A percentile compares a stretch with the other conserved stretches of the same genome.
Conservation (phyloP, 129 eudicot species). For the Solidago caesia region DNA sequence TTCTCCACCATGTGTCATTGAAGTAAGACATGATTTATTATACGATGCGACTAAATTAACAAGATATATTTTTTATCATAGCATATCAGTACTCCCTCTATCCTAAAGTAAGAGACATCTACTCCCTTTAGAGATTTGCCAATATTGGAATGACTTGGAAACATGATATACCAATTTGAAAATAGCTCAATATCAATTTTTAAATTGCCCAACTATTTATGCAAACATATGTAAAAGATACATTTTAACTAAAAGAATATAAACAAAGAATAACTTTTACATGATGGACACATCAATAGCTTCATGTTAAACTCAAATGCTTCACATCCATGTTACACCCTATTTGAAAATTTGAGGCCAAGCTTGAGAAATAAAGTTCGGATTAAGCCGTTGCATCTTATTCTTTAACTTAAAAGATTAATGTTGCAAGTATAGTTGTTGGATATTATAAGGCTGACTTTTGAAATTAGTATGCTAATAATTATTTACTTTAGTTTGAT, state of each 20-base stretch:
- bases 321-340: not conserved
- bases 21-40: no score
- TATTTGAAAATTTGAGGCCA: no score
- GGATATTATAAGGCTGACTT: not conserved
- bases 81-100: no score
- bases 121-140: no score
- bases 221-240: not conserved
- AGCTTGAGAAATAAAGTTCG: no score
- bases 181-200: constrained; percentile 9
- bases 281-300: not conserved
- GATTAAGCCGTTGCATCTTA: not conserved
- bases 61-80: no score
- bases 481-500: not conserved
- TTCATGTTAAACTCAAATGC: not conserved
- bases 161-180: not conserved
- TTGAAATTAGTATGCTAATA: not conserved
- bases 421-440: not conserved
- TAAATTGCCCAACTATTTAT: not conserved
- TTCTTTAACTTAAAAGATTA: not conserved
- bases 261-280: not conserved
- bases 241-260: not conserved
- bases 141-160: no score
- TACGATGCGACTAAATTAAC: no score
- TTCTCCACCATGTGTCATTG: not conserved
- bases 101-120: no score